These are phyloP conservation scores for Thelephora terrestris DNA, from an alignment of 1,284 basidiomycete genomes.

Conservation along the genomic window DNA sequence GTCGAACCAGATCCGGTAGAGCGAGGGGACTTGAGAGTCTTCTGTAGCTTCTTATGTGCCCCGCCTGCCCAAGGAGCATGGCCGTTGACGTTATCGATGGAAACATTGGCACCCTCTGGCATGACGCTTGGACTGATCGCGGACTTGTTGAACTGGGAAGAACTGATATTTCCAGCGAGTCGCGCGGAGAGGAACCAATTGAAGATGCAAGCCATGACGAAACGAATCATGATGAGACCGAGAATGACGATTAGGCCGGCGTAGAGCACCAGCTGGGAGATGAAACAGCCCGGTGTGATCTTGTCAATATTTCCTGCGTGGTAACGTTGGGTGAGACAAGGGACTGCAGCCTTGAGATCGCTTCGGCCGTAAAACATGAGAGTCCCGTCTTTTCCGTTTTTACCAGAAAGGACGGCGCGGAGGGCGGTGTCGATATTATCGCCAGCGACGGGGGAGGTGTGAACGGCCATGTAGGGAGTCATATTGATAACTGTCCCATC, in stretches of 20 bases:
- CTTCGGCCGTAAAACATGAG: constrained; percentile 68
- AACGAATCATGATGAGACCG: constrained; percentile 82
- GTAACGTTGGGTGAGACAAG: constrained; percentile 80
- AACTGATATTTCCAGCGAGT: constrained; percentile 66
- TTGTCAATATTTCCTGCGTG: constrained; percentile 95
- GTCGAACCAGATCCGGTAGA: constrained; percentile 41
- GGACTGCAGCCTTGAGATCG: constrained; percentile 58
- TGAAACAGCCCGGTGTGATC: constrained; percentile 91
- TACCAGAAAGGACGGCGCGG: constrained; percentile 57
- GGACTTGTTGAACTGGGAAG: constrained; percentile 56
- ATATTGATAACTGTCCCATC: constrained; percentile 95
- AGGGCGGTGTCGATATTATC: constrained; percentile 83
- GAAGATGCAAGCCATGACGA: constrained; percentile 94
- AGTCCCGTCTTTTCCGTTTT: constrained; percentile 83
- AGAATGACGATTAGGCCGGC: constrained; percentile 88
- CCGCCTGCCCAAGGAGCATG: constrained; percentile 88
- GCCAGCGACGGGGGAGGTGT: constrained; percentile 54
- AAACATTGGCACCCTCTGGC: constrained; percentile 90
- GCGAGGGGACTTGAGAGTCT: constrained; percentile 32
- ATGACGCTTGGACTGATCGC: constrained; percentile 91
- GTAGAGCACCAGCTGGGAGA: constrained; percentile 86
- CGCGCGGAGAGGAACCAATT: constrained; percentile 87
- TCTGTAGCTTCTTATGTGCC: constrained; percentile 38
- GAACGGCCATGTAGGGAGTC: constrained; percentile 73
- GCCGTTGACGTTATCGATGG: constrained; percentile 79